Evolutionary conservation across 2,329 filamentous ascomycete species (phyloP).

Genomic region (Colletotrichum brevisporum): DNA sequence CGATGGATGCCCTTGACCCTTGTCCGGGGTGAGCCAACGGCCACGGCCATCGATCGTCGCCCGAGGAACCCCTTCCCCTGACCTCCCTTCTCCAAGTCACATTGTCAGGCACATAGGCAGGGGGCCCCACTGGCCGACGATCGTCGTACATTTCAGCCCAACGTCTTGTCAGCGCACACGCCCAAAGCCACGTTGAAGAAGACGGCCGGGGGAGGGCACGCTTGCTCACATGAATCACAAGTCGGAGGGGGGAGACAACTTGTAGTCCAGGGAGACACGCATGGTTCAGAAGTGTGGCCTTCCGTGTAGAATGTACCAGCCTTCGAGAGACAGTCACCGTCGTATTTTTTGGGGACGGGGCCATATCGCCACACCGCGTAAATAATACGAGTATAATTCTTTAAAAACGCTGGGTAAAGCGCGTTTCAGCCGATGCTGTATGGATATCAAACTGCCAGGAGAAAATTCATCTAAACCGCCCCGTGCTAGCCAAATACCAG

Average conservation of each 20-base stretch:
- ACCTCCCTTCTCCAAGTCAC: conserved; percentile 1
- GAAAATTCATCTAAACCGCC: conserved; percentile 36
- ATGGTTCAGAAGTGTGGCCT: too few species aligned
- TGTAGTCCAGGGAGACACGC: too few species aligned
- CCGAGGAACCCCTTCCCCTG: neutral
- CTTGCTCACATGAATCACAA: neutral
- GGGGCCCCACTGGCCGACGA: conserved; percentile 27
- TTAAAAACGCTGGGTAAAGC: neutral
- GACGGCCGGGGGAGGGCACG: neutral
- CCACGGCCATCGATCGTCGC: conserved; percentile 7
- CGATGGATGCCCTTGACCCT: conserved; percentile 7
- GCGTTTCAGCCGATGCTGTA: conserved; percentile 6
- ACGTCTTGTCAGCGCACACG: neutral
- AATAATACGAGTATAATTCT: neutral
- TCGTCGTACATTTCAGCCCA: conserved; percentile 36
- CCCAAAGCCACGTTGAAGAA: neutral
- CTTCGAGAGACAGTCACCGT: too few species aligned
- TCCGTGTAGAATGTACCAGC: too few species aligned
- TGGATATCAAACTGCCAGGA: conserved; percentile 30
- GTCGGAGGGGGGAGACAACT: too few species aligned
- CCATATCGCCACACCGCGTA: neutral
- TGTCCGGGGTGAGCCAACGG: neutral
- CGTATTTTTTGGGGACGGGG: too few species aligned
- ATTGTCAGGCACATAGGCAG: conserved; percentile 30
- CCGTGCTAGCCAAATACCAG: conserved; percentile 4